These are phyloP conservation scores for Bocquillonia castaneifolia DNA, from an alignment of 441 rosid genomes.

Conservation along the genomic window DNA sequence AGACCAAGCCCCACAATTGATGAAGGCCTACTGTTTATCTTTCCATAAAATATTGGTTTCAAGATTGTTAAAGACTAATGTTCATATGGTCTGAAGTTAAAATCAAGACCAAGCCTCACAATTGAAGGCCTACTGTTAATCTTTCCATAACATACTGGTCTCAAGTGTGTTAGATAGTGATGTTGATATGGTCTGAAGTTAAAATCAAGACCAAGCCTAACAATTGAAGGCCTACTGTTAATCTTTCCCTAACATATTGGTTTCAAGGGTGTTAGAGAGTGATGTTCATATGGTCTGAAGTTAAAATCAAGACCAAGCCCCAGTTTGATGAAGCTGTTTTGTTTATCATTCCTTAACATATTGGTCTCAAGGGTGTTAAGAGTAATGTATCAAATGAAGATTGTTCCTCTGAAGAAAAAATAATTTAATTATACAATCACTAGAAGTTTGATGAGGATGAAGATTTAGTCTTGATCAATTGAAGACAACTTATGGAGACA, in stretches of 20 bases:
- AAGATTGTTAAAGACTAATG: constrained; percentile 29
- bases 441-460: constrained; percentile 71
- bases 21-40: constrained; percentile 62
- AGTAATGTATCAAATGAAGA: constrained; percentile 57
- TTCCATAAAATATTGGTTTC: constrained; percentile 49
- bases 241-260: constrained; percentile 53
- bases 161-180: constrained; percentile 29
- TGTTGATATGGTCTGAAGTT: constrained; percentile 68
- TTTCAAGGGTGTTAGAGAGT: constrained; percentile 30
- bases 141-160: constrained; percentile 50
- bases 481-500: constrained; percentile 49
- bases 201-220: constrained; percentile 95
- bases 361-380: constrained; percentile 41
- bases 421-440: constrained; percentile 48
- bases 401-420: constrained; percentile 54
- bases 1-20: constrained; percentile 89
- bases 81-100: constrained; percentile 76
- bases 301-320: constrained; percentile 96
- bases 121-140: constrained; percentile 62
- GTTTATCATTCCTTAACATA: constrained; percentile 57
- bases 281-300: constrained; percentile 59
- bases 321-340: constrained; percentile 65
- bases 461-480: constrained; percentile 42
- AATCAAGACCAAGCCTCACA: constrained; percentile 93
- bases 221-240: constrained; percentile 63